phyloP scores from a whole-genome alignment of 1,284 basidiomycete genomes.

The Sphaerobolus stellatus region DNA sequence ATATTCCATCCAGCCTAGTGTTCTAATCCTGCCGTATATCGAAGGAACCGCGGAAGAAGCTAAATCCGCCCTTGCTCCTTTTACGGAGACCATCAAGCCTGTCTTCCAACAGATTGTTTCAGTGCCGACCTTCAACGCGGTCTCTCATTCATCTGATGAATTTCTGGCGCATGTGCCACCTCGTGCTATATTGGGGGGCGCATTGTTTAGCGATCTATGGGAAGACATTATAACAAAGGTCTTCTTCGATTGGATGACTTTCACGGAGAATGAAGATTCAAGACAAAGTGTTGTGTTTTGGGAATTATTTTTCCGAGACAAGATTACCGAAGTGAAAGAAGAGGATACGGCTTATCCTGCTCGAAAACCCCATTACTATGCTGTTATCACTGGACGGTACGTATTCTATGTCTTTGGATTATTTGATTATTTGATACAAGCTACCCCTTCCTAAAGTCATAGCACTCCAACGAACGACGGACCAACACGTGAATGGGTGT shows the following conservation, averaged over 20 bases:
- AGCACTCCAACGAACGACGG: no score
- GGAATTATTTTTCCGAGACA: not conserved
- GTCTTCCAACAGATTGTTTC: not conserved
- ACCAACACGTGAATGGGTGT: no score
- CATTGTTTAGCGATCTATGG: not conserved
- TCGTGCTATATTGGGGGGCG: not conserved
- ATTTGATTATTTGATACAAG: no score
- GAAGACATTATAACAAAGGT: not conserved
- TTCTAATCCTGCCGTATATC: not conserved
- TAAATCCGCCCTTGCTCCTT: not conserved
- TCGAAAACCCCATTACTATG: not conserved
- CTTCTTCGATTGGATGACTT: not conserved
- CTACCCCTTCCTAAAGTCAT: no score
- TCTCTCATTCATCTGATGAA: not conserved
- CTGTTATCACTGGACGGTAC: not conserved
- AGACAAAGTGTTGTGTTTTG: not conserved
- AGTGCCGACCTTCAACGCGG: not conserved
- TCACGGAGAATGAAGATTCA: not conserved
- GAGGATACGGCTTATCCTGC: not conserved
- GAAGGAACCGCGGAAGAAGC: not conserved
- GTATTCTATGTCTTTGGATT: constrained; percentile 3
- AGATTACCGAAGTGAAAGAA: not conserved
- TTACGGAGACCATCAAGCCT: not conserved
- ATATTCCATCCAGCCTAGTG: not conserved
- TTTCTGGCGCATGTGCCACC: not conserved